Evolutionary conservation across 306 rosid genomes (phyloP), one percentile per base, ranked within the genome.

Genomic region (Prunus padus): DNA sequence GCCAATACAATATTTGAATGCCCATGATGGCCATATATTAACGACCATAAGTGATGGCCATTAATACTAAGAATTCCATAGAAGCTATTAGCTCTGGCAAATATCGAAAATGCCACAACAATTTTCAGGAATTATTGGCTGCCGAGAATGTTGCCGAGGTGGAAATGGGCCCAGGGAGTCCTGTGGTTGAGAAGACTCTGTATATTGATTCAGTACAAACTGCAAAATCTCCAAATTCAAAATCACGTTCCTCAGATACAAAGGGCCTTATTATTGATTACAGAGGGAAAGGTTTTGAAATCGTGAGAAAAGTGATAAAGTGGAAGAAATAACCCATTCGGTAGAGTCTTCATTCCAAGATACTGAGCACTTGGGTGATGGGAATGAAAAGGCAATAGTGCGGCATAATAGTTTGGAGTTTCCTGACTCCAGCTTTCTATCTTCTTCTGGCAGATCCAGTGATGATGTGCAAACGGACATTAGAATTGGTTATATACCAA

Each of bases 111-210:
- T 87, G 84, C 50, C 51, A 9, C 72, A 81, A 71, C 20, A 82
- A 61, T 69, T 80, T 75, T 71, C 79, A 49, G 65, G 85, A 79
- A 70, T 65, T 80, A 67, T 69, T 78, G 73, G 57, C 76, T 9
- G 50, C 54, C 50, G 89, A 88, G 69, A 67, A 76, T 57, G 2
- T 26, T 57, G 50, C 76, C 59, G 77, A 54, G 65, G 15, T 71
- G 44, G 88, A 85, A 55, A 69, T 81, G 25, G 79, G 79, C 72
- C 77, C 70, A 49, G 80, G 63, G 16, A 85, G 89, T 63, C 88
- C 86, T 52, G 72, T 76, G 55, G 84, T 69, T 79, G 98, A 95
- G 87, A 95, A 92, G 89, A 92, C 96, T 81, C 85, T 86, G 20
- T 82, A 87, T 76, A 68, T 95, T 7, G 98, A 95, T 75, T 90